These are phyloP conservation scores for Aeschynomene evenia DNA, from an alignment of 306 rosid species.

Conservation along the genomic window DNA sequence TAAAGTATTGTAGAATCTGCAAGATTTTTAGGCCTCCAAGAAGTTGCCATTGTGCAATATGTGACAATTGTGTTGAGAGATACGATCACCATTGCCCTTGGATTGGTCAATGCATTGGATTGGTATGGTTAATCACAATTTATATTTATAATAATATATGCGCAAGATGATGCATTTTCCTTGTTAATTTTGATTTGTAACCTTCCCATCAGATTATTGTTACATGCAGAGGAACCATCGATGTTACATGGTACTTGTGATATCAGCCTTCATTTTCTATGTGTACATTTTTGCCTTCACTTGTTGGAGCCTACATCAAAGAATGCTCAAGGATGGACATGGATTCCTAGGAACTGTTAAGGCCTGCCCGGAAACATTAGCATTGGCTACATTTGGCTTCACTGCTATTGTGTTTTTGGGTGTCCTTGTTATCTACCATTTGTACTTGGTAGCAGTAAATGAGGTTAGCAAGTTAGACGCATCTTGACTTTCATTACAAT, in stretches of 20 bases:
- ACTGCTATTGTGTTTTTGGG: slow-evolving; percentile 27
- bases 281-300: slow-evolving; percentile 29
- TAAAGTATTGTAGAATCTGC: slow-evolving; percentile 36
- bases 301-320: slow-evolving; percentile 35
- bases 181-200: neutral
- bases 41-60: slow-evolving; percentile 42
- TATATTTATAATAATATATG: too few species aligned
- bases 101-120: slow-evolving; percentile 43
- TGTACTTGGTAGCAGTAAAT: slow-evolving; percentile 33
- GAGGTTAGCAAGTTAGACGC: slow-evolving; percentile 28
- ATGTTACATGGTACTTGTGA: slow-evolving; percentile 24
- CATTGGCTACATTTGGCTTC: slow-evolving; percentile 30
- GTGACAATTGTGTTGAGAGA: slow-evolving; percentile 43
- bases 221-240: slow-evolving; percentile 43
- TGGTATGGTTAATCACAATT: slow-evolving; percentile 19
- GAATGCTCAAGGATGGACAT: slow-evolving; percentile 1
- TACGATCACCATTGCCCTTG: slow-evolving; percentile 48
- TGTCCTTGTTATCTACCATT: slow-evolving; percentile 27
- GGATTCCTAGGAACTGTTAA: slow-evolving; percentile 16
- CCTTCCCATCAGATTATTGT: neutral
- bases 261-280: slow-evolving; percentile 33
- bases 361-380: slow-evolving; percentile 42
- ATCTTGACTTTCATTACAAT: neutral
- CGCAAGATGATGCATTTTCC: neutral
- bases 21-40: slow-evolving; percentile 42